phyloP scores from a whole-genome alignment of 805 yeast species.

The Hanseniaspora vineae region DNA sequence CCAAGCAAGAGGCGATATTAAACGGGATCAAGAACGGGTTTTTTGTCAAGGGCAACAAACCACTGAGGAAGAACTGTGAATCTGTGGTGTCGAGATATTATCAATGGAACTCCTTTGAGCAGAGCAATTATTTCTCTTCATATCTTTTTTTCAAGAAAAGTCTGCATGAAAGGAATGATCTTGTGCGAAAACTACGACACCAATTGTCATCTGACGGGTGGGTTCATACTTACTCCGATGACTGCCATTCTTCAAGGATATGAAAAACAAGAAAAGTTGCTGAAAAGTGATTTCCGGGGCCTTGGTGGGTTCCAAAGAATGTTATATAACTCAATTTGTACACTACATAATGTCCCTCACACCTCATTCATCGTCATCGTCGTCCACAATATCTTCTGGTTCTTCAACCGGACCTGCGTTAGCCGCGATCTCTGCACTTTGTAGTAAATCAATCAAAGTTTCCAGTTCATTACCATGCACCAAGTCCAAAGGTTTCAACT shows the following conservation, averaged over 20 bases:
- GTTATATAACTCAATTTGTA: neutral
- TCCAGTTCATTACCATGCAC: slow-evolving; percentile 39
- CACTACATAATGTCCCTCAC: neutral
- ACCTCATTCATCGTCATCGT: neutral
- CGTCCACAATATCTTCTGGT: neutral
- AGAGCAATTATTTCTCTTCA: slow-evolving; percentile 2
- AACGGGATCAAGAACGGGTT: slow-evolving; percentile 54
- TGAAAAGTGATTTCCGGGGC: too few species aligned
- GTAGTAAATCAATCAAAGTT: slow-evolving; percentile 44
- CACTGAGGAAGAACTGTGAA: slow-evolving; percentile 30
- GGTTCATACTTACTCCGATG: slow-evolving; percentile 34
- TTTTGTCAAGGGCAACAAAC: slow-evolving; percentile 28
- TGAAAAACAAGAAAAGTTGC: too few species aligned
- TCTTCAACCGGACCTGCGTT: neutral
- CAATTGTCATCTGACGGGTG: slow-evolving; percentile 29
- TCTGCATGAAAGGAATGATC: slow-evolving; percentile 16
- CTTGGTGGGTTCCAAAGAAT: too few species aligned
- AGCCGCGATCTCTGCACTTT: neutral
- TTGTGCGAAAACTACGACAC: slow-evolving; percentile 21
- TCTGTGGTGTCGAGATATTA: slow-evolving; percentile 13
- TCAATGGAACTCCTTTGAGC: slow-evolving; percentile 15
- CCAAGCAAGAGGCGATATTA: slow-evolving; percentile 27
- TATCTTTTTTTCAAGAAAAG: slow-evolving; percentile 24
- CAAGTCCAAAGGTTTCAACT: slow-evolving; percentile 66
- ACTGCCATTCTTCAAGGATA: slow-evolving; percentile 17